Evolutionary conservation across 495 filamentous ascomycete species (phyloP).

Genomic region (Chaetomidium leptoderma): DNA sequence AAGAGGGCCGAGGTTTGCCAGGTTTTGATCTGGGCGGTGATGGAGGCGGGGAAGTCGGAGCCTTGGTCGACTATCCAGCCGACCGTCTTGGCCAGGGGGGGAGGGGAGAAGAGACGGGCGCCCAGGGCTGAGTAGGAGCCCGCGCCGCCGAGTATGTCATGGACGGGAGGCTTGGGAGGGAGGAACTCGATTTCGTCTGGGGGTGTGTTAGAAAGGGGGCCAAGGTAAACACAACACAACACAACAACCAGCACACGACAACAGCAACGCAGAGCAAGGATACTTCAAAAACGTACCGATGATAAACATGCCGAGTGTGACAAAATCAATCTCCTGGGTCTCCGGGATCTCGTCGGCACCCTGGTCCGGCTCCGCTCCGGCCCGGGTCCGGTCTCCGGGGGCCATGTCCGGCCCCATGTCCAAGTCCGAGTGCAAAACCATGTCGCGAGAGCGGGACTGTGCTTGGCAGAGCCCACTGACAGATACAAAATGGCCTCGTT

Average conservation of each 20-base stretch:
- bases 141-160: slow-evolving; percentile 77
- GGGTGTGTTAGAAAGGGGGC: slow-evolving; percentile 16
- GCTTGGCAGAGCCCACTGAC: slow-evolving; percentile 7
- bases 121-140: slow-evolving; percentile 83
- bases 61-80: slow-evolving; percentile 92
- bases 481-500: neutral
- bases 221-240: neutral
- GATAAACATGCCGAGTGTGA: slow-evolving; percentile 93
- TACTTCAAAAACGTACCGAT: slow-evolving; percentile 57
- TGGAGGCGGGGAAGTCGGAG: slow-evolving; percentile 70
- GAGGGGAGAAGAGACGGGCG: slow-evolving; percentile 76
- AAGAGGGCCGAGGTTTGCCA: slow-evolving; percentile 73
- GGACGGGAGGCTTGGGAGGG: slow-evolving; percentile 55
- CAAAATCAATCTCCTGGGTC: slow-evolving; percentile 62
- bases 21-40: slow-evolving; percentile 56
- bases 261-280: neutral
- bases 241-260: neutral
- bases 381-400: neutral
- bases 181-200: slow-evolving; percentile 87
- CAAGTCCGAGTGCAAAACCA: slow-evolving; percentile 2
- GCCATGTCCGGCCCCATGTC: slow-evolving; percentile 1
- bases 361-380: slow-evolving; percentile 1
- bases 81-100: slow-evolving; percentile 54
- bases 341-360: neutral
- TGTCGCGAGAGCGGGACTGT: neutral